Percentiles rank a stretch among this genome's conserved stretches.
phyloP scores from a whole-genome alignment of 2,329 filamentous ascomycete genomes.

The Neofusicoccum ribis region DNA sequence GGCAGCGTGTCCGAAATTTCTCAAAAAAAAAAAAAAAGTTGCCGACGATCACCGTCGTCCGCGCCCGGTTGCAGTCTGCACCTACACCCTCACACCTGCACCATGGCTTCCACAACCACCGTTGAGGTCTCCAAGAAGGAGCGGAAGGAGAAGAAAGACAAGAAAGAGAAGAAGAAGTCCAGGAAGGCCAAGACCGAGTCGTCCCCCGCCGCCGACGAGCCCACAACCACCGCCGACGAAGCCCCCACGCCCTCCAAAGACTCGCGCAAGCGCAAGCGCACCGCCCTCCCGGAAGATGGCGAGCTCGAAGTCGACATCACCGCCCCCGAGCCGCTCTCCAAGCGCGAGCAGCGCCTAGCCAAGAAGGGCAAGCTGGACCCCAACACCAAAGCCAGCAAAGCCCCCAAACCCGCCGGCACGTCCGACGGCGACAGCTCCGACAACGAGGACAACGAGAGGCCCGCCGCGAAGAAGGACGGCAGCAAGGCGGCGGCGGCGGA shows the following conservation, averaged over 20 bases:
- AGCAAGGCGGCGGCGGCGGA: conserved; percentile 28
- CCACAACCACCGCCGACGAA: background rate
- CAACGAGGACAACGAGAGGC: conserved; percentile 32
- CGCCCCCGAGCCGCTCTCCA: conserved; percentile 91
- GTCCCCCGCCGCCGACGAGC: conserved; percentile 2
- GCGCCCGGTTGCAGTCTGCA: background rate
- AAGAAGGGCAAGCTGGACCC: conserved; percentile 72
- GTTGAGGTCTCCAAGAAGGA: conserved; percentile 8
- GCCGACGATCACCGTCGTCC: background rate
- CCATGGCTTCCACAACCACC: conserved; percentile 5
- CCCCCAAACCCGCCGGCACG: conserved; percentile 22
- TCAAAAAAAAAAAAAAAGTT: conserved; percentile 14
- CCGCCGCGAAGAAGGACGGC: conserved; percentile 24
- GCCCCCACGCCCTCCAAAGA: conserved; percentile 20
- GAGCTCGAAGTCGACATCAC: conserved; percentile 85
- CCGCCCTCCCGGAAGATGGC: conserved; percentile 56
- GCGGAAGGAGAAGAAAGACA: conserved; percentile 24
- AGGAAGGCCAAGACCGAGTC: conserved; percentile 7
- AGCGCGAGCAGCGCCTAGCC: conserved; percentile 83
- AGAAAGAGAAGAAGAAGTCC: conserved; percentile 23
- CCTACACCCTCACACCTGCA: background rate
- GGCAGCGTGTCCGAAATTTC: background rate
- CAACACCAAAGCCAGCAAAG: conserved; percentile 17
- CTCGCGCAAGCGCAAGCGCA: conserved; percentile 51
- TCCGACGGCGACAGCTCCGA: conserved; percentile 29